phyloP scores from a whole-genome alignment of 192 early-diverging fungal species.

The Backusella liffmaniae region DNA sequence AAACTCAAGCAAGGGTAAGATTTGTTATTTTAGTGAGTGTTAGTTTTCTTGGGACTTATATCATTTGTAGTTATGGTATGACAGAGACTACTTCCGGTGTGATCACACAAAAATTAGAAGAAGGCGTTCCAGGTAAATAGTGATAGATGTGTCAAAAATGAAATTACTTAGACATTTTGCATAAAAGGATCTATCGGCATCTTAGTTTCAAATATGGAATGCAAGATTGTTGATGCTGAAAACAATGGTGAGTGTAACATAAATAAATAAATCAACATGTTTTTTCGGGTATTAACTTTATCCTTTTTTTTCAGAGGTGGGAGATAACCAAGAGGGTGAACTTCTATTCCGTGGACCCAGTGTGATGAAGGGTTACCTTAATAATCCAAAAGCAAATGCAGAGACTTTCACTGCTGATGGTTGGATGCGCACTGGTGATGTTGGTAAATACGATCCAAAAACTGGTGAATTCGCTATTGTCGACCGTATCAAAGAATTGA shows the following conservation, averaged over 20 bases:
- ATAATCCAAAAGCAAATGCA: slow-evolving; percentile 44
- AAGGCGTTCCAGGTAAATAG: background rate
- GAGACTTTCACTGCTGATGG: slow-evolving; percentile 37
- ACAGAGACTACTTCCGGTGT: slow-evolving; percentile 50
- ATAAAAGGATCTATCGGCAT: slow-evolving; percentile 35
- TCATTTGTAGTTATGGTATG: slow-evolving; percentile 47
- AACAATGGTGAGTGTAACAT: slow-evolving; percentile 38
- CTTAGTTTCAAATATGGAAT: slow-evolving; percentile 40
- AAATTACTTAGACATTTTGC: background rate
- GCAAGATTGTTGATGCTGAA: slow-evolving; percentile 46
- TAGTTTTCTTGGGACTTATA: background rate
- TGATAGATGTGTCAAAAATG: background rate
- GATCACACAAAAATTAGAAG: slow-evolving; percentile 13
- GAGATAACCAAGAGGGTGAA: slow-evolving; percentile 44
- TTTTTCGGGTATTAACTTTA: slow-evolving; percentile 6
- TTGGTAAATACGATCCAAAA: slow-evolving; percentile 51
- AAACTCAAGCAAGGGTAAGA: slow-evolving; percentile 46
- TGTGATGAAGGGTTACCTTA: slow-evolving; percentile 54
- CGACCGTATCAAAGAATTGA: slow-evolving; percentile 76
- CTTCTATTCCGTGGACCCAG: slow-evolving; percentile 45
- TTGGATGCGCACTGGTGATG: slow-evolving; percentile 58
- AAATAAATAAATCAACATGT: background rate
- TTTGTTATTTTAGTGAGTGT: background rate
- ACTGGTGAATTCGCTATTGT: slow-evolving; percentile 63
- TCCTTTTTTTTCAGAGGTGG: slow-evolving; percentile 35